These are phyloP conservation scores for Corymbia maculata DNA, from an alignment of 345 rosid genomes.

Conservation along the genomic window DNA sequence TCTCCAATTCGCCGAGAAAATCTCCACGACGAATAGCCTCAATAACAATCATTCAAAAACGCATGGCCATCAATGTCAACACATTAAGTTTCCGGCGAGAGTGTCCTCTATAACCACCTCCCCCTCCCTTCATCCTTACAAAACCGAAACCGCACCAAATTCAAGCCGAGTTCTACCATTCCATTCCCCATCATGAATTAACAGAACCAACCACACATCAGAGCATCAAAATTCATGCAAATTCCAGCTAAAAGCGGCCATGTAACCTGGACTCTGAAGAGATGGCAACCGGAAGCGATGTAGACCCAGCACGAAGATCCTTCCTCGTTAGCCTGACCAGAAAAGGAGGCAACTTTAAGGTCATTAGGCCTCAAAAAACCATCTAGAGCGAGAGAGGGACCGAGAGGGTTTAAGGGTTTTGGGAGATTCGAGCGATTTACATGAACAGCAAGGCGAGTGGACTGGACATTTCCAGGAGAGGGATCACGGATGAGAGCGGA, in stretches of 20 bases:
- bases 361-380: neutral
- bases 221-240: neutral
- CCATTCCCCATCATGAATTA: neutral
- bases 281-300: slow-evolving; percentile 53
- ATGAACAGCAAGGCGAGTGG: slow-evolving; percentile 66
- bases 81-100: neutral
- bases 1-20: neutral
- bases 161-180: neutral
- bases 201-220: neutral
- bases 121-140: neutral
- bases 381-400: neutral
- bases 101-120: neutral
- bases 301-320: slow-evolving; percentile 41
- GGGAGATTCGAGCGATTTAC: neutral
- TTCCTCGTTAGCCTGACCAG: slow-evolving; percentile 28
- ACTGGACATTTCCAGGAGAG: slow-evolving; percentile 54
- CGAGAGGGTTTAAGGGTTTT: neutral
- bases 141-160: neutral
- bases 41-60: neutral
- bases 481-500: slow-evolving; percentile 36
- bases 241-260: neutral
- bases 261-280: slow-evolving; percentile 38
- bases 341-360: neutral
- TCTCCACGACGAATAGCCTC: neutral
- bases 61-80: neutral